Evolutionary conservation across 345 rosid species (phyloP), one percentile per base, ranked within the genome.

Genomic region (Heritiera fomes): DNA sequence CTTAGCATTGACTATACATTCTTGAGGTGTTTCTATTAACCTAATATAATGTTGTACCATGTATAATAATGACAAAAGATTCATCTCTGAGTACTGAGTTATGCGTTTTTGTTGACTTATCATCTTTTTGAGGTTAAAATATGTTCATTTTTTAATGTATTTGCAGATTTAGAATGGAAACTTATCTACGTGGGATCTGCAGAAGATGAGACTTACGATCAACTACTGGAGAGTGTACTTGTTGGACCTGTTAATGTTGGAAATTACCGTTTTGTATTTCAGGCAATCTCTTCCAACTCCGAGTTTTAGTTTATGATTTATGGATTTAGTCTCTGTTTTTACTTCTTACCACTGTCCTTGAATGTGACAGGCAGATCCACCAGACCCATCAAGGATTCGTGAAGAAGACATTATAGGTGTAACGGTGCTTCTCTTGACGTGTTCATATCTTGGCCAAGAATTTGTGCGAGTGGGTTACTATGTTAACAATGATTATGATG

Each of bases 171-270:
- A 80, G 98, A 95, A 73, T 95, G 98, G 98, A 95, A 95, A 82
- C 97, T 95, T 46, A 91, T 89, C 61, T 95, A 95, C n/a, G 98
- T 95, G 8, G 98, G 98, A 7, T 95, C 98, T 68, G 98, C 98
- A 14, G 98, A 93, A 84, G 98, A 95, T 15, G 98, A 95, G 78
- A 91, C 95, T 0, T 95, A 85, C 69, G 98, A 95, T 84, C 98
- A 93, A 79, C 80, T 86, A 38, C 68, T 95, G 28, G 98, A 95
- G 79, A 93, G 98, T 82, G 97, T 95, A 67, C 93, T 95, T 46
- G 98, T 95, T 46, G 97, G 98, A n/a, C 97, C 98, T 65, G 94
- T 95, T 79, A 92, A 93, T 65, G 91, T 92, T 80, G 98, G 98
- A 52, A 95, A 93, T 84, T 93, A 95, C 79, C 94, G 98, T 43